A percentile compares a stretch with the other conserved stretches of the same genome.
Evolutionary conservation across 257 asterid species (phyloP).

Genomic region (Solanum peruvianum): DNA sequence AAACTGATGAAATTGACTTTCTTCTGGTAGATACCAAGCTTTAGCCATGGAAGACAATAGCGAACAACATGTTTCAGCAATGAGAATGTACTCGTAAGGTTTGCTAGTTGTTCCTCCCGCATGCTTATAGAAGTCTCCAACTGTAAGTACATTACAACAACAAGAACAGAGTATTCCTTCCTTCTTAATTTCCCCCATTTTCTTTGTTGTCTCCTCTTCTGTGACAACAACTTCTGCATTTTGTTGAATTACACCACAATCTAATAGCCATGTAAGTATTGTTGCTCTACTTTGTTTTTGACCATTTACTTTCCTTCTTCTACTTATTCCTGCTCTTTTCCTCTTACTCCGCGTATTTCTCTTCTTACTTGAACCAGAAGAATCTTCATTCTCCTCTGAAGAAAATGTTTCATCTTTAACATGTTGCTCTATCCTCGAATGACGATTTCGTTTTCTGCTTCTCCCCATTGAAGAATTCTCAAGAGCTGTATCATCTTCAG

Average conservation of each 20-base stretch:
- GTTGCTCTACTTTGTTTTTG: conserved; percentile 13
- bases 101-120: conserved; percentile 8
- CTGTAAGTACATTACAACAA: conserved; percentile 15
- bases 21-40: conserved; percentile 30
- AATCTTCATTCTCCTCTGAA: neutral
- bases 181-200: conserved; percentile 22
- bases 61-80: neutral
- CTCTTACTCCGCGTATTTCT: neutral
- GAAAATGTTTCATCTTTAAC: neutral
- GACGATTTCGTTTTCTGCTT: neutral
- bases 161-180: conserved; percentile 38
- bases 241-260: conserved; percentile 18
- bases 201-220: neutral
- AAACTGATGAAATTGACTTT: neutral
- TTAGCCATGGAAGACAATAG: conserved; percentile 17
- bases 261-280: conserved; percentile 40
- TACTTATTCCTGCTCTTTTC: neutral
- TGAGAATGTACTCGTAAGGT: conserved; percentile 17
- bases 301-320: neutral
- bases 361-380: neutral
- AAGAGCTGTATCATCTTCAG: neutral
- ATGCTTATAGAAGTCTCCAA: conserved; percentile 22
- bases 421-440: neutral
- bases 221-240: conserved; percentile 1
- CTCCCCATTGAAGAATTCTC: neutral